phyloP scores from a whole-genome alignment of 352 stramenopile genomes.

The Phytophthora macrochlamydospora region DNA sequence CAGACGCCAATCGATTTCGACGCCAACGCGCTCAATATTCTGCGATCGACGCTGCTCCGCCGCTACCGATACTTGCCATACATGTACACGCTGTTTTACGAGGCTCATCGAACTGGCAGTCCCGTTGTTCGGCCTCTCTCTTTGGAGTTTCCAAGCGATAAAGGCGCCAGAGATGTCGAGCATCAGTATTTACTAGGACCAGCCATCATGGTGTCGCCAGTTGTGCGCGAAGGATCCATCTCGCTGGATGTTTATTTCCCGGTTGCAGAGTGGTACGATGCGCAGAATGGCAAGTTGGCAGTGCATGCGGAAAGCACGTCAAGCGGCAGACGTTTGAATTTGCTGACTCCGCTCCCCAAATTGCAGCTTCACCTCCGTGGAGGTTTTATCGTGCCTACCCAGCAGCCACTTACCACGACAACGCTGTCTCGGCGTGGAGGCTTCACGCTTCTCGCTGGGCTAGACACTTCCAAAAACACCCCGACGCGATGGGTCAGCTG shows the following conservation, averaged over 20 bases:
- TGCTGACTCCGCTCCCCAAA: constrained; percentile 60
- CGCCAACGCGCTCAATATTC: constrained; percentile 61
- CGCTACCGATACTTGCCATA: constrained; percentile 85
- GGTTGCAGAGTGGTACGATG: constrained; percentile 71
- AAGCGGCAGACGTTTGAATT: constrained; percentile 27
- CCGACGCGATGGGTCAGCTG: constrained; percentile 54
- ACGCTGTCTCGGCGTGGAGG: constrained; percentile 55
- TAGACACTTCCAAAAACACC: constrained; percentile 30
- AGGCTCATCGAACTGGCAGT: constrained; percentile 47
- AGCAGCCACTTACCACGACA: constrained; percentile 61
- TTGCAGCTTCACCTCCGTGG: constrained; percentile 73
- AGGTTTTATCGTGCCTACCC: constrained; percentile 65
- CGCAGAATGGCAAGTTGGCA: constrained; percentile 48
- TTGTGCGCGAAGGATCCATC: constrained; percentile 69
- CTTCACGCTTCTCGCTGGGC: constrained; percentile 61
- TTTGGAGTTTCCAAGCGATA: constrained; percentile 72
- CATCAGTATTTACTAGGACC: constrained; percentile 76
- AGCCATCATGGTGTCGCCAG: constrained; percentile 81
- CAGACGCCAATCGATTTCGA: constrained; percentile 79
- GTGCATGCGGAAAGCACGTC: constrained; percentile 13
- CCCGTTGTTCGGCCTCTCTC: constrained; percentile 60
- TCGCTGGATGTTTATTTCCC: constrained; percentile 69
- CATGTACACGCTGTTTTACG: constrained; percentile 85
- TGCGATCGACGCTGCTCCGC: constrained; percentile 59
- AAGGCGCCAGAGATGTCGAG: constrained; percentile 43